Evolutionary conservation across 2,329 filamentous ascomycete species (phyloP).

Genomic region (Sphaerulina populicola): DNA sequence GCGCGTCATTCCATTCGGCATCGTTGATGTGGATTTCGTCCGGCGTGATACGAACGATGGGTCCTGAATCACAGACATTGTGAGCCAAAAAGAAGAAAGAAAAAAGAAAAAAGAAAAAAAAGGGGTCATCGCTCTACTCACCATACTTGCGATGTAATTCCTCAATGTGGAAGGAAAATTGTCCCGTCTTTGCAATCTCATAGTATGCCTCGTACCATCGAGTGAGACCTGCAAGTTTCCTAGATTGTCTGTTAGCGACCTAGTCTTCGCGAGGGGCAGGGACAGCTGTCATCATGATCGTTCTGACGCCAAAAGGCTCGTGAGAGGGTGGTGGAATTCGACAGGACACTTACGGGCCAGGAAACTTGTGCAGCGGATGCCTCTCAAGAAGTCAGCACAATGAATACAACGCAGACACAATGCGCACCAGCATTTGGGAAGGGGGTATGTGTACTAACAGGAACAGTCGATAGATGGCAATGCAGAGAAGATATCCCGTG

Average conservation of each 20-base stretch:
- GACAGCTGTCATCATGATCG: too few relatives aligned
- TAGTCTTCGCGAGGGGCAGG: neutral
- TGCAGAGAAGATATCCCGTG: neutral
- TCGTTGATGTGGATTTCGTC: slow-evolving; percentile 11
- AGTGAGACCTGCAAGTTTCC: slow-evolving; percentile 23
- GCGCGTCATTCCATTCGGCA: slow-evolving; percentile 2
- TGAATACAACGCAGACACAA: too few relatives aligned
- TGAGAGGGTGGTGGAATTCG: neutral
- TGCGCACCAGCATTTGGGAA: neutral
- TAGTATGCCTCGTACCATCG: slow-evolving; percentile 27
- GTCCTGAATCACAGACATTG: neutral
- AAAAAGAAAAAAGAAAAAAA: too few relatives aligned
- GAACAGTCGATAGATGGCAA: neutral
- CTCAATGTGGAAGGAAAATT: slow-evolving; percentile 23
- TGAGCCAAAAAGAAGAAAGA: too few relatives aligned
- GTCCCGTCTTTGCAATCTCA: slow-evolving; percentile 22
- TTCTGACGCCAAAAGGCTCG: neutral
- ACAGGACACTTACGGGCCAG: neutral
- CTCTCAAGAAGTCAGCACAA: neutral
- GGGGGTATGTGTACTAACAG: neutral
- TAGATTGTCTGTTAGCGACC: neutral
- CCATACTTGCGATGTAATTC: slow-evolving; percentile 25
- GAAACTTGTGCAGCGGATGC: neutral
- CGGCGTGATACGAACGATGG: slow-evolving; percentile 9
- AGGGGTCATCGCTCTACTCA: slow-evolving; percentile 5